A percentile compares a stretch with the other conserved stretches of the same genome.
Evolutionary conservation across 2,329 filamentous ascomycete species (phyloP).

Genomic region (Diaporthe caulivora): DNA sequence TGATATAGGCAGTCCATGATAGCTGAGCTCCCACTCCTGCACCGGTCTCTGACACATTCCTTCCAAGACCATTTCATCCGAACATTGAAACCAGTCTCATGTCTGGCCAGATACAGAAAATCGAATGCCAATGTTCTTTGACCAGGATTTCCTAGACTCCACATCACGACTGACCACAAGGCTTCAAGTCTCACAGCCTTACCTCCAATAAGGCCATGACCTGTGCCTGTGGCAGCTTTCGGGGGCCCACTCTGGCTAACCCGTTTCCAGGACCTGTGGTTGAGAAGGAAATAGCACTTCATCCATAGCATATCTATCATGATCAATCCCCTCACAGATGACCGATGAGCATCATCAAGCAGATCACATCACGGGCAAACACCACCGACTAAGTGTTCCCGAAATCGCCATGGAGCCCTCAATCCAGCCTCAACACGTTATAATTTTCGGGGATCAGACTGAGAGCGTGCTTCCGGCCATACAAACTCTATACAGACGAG

Average conservation of each 20-base stretch:
- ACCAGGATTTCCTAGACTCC: background rate
- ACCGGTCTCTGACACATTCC: slow-evolving; percentile 7
- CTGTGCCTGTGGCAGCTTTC: background rate
- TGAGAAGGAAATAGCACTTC: background rate
- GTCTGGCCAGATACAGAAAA: background rate
- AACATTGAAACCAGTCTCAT: slow-evolving; percentile 26
- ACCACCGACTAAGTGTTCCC: background rate
- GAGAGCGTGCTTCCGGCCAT: slow-evolving; percentile 20
- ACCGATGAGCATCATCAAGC: background rate
- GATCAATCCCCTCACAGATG: background rate
- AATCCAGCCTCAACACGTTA: background rate
- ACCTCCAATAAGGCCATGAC: background rate
- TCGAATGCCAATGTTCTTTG: background rate
- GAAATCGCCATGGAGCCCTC: background rate
- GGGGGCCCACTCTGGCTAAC: background rate
- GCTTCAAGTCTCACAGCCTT: slow-evolving; percentile 23
- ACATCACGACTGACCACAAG: background rate
- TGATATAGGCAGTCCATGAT: background rate
- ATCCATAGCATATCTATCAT: slow-evolving; percentile 11
- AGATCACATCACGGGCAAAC: background rate
- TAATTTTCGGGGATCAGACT: slow-evolving; percentile 18
- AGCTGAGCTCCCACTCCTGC: background rate
- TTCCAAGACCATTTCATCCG: slow-evolving; percentile 4
- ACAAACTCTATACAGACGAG: background rate
- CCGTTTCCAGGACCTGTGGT: background rate